These are phyloP conservation scores for Curvularia spicifera DNA, from an alignment of 2,329 filamentous ascomycete genomes.

Conservation along the genomic window DNA sequence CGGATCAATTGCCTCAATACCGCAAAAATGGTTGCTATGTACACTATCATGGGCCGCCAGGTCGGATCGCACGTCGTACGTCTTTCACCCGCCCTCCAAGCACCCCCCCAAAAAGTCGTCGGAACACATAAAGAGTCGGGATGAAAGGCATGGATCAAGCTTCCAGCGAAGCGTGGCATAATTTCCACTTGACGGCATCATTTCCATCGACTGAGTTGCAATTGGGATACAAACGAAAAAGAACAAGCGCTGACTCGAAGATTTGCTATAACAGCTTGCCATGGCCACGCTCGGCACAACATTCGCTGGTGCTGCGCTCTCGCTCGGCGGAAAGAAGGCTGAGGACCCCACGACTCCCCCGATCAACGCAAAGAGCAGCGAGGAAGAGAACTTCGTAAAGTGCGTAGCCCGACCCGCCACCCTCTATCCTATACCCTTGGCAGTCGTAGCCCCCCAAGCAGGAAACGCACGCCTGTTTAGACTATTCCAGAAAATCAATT, in stretches of 20 bases:
- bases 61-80: slow-evolving; percentile 62
- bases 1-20: slow-evolving; percentile 25
- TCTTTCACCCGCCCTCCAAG: slow-evolving; percentile 21
- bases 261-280: slow-evolving; percentile 58
- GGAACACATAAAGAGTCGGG: not conserved
- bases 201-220: not conserved
- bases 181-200: not conserved
- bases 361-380: slow-evolving; percentile 69
- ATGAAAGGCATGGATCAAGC: not conserved
- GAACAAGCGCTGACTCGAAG: not conserved
- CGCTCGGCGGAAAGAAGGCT: slow-evolving; percentile 53
- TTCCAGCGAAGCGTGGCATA: not conserved
- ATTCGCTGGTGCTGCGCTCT: slow-evolving; percentile 45
- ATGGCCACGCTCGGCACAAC: slow-evolving; percentile 58
- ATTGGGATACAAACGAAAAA: not conserved
- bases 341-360: slow-evolving; percentile 55
- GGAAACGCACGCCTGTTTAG: not conserved
- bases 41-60: slow-evolving; percentile 59
- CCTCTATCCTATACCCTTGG: not conserved
- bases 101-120: slow-evolving; percentile 25
- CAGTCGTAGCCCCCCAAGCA: not conserved
- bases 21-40: slow-evolving; percentile 59
- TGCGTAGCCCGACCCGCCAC: slow-evolving; percentile 50
- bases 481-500: not conserved
- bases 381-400: slow-evolving; percentile 73